phyloP scores from a whole-genome alignment of 1,139 yeast species.

The Yarrowia galli region DNA sequence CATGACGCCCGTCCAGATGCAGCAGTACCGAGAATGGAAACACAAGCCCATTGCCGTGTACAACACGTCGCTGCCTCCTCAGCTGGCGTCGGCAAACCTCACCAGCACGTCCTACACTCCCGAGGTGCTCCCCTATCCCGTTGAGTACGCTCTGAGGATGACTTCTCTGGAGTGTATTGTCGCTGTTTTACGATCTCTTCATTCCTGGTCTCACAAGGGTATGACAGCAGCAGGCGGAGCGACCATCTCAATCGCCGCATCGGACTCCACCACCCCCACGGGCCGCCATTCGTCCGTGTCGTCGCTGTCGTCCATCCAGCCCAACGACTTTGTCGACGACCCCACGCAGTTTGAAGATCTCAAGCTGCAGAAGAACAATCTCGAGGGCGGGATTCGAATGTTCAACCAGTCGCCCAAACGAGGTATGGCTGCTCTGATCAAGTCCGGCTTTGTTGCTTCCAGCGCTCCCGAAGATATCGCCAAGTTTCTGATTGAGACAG shows the following conservation, averaged over 20 bases:
- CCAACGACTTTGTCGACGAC: slow-evolving; percentile 57
- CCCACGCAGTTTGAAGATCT: slow-evolving; percentile 85
- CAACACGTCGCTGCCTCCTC: slow-evolving; percentile 74
- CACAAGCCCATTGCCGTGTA: slow-evolving; percentile 73
- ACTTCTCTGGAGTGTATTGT: slow-evolving; percentile 81
- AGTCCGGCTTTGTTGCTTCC: slow-evolving; percentile 67
- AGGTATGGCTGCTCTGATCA: slow-evolving; percentile 70
- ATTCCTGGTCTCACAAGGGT: slow-evolving; percentile 89
- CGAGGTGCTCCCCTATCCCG: slow-evolving; percentile 54
- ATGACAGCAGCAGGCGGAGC: slow-evolving; percentile 50
- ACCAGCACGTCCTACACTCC: slow-evolving; percentile 61
- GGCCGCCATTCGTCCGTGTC: slow-evolving; percentile 39
- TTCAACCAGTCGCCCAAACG: slow-evolving; percentile 87
- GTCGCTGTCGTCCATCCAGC: slow-evolving; percentile 39
- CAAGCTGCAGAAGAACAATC: slow-evolving; percentile 82
- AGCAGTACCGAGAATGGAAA: slow-evolving; percentile 68
- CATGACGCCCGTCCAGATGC: slow-evolving; percentile 71
- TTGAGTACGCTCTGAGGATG: slow-evolving; percentile 83
- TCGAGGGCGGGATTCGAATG: slow-evolving; percentile 76
- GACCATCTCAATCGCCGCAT: slow-evolving; percentile 41
- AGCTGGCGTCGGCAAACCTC: slow-evolving; percentile 70
- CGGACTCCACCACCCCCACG: slow-evolving; percentile 39
- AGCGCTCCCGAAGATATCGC: slow-evolving; percentile 76
- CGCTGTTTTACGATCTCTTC: slow-evolving; percentile 78
- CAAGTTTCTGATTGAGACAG: slow-evolving; percentile 72